Evolutionary conservation across 2,329 filamentous ascomycete species (phyloP).

Genomic region (Cryoendolithus antarcticus): DNA sequence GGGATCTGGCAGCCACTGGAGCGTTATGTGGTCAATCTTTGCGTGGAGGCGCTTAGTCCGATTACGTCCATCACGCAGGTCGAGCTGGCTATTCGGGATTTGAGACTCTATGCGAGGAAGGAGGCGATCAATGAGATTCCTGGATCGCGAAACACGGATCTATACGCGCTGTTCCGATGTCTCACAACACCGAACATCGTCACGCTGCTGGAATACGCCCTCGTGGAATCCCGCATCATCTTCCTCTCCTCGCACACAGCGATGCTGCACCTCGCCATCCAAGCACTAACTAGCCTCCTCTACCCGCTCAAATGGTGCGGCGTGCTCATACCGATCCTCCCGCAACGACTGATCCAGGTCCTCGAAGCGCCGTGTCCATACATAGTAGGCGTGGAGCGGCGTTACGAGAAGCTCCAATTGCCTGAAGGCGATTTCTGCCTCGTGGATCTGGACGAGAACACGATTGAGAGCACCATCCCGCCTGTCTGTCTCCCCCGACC

Average conservation of each 20-base stretch:
- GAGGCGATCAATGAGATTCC: slow-evolving; percentile 89
- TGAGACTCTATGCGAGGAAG: slow-evolving; percentile 83
- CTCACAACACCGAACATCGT: slow-evolving; percentile 87
- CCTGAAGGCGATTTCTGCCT: slow-evolving; percentile 93
- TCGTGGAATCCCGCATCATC: slow-evolving; percentile 90
- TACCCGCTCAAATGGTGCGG: slow-evolving; percentile 90
- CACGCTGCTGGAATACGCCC: slow-evolving; percentile 80
- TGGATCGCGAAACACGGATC: slow-evolving; percentile 77
- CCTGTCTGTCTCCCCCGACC: slow-evolving; percentile 76
- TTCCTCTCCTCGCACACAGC: slow-evolving; percentile 89
- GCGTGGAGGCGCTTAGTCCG: slow-evolving; percentile 85
- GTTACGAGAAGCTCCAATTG: slow-evolving; percentile 74
- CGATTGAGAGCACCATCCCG: slow-evolving; percentile 69
- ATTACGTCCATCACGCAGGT: slow-evolving; percentile 92
- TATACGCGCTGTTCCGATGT: slow-evolving; percentile 84
- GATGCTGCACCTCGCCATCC: slow-evolving; percentile 87
- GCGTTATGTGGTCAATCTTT: slow-evolving; percentile 92
- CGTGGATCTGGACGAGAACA: slow-evolving; percentile 84
- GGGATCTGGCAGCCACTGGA: slow-evolving; percentile 95
- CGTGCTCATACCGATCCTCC: slow-evolving; percentile 85
- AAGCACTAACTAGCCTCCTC: slow-evolving; percentile 71
- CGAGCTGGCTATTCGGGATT: slow-evolving; percentile 76
- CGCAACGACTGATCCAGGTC: slow-evolving; percentile 74
- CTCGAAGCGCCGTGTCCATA: slow-evolving; percentile 93
- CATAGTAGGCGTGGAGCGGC: slow-evolving; percentile 87